Conservation (phyloP, 2,329 filamentous ascomycete species). For the Chrysoporthe austroafricana region DNA sequence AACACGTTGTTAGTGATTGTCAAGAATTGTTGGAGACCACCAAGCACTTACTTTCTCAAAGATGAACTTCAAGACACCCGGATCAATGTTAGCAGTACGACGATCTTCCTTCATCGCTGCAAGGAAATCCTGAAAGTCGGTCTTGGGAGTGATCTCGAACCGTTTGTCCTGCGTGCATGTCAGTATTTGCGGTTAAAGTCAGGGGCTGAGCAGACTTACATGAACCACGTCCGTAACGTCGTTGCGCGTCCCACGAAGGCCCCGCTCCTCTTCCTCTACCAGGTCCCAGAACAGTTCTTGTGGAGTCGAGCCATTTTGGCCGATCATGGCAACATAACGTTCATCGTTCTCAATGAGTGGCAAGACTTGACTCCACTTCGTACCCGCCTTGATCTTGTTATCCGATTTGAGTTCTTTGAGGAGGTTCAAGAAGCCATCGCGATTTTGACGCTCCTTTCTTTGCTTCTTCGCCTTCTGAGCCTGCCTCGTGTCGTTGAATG, state of each 20-base stretch:
- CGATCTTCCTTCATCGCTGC: constrained; percentile 81
- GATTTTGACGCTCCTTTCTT: constrained; percentile 81
- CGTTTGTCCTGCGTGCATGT: constrained; percentile 72
- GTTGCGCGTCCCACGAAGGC: constrained; percentile 79
- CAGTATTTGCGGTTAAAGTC: constrained; percentile 37
- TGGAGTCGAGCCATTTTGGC: constrained; percentile 81
- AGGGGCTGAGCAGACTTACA: constrained; percentile 55
- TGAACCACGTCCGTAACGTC: constrained; percentile 87
- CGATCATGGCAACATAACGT: constrained; percentile 82
- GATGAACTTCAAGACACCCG: constrained; percentile 77
- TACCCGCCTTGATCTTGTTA: constrained; percentile 85
- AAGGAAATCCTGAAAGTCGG: constrained; percentile 86
- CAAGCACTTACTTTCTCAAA: constrained; percentile 71
- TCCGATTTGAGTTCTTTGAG: constrained; percentile 73
- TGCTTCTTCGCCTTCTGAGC: constrained; percentile 81
- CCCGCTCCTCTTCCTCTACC: constrained; percentile 89
- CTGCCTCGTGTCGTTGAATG: constrained; percentile 89
- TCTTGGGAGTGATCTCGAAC: constrained; percentile 86
- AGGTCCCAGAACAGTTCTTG: constrained; percentile 96
- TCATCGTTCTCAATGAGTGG: constrained; percentile 77
- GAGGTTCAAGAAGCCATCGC: constrained; percentile 78
- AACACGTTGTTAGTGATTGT: constrained; percentile 32
- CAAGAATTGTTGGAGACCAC: background rate
- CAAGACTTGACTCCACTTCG: constrained; percentile 85
- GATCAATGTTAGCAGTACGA: constrained; percentile 85